A percentile compares a stretch with the other conserved stretches of the same genome.
Conservation (phyloP, 208 protist species). For the Crithidia brevicula region DNA sequence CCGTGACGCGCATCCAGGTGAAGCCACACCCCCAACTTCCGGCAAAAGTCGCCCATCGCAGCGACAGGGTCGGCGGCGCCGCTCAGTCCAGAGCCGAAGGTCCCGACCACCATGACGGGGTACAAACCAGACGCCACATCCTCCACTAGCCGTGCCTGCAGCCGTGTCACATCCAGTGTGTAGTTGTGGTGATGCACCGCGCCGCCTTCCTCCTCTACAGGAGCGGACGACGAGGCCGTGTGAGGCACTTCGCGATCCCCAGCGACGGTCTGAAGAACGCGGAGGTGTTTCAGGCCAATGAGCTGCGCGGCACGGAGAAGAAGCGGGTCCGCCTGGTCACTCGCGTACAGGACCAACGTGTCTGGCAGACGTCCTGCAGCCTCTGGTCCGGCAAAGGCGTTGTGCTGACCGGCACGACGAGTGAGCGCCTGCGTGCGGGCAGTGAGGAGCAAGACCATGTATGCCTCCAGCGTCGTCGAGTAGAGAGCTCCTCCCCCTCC, state of each 20-base stretch:
- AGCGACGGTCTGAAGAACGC: constrained; percentile 55
- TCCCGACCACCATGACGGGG: constrained; percentile 68
- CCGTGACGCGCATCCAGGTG: constrained; percentile 73
- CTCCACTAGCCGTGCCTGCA: constrained; percentile 64
- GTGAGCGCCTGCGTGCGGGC: constrained; percentile 56
- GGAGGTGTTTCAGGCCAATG: constrained; percentile 61
- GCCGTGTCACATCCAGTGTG: constrained; percentile 43
- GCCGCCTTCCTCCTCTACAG: neutral
- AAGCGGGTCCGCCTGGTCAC: constrained; percentile 67
- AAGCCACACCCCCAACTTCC: constrained; percentile 64
- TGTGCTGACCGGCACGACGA: constrained; percentile 25
- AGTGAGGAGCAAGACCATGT: constrained; percentile 55
- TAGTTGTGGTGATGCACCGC: constrained; percentile 40
- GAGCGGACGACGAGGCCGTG: neutral
- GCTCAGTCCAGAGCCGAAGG: constrained; percentile 49
- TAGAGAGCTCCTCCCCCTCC: constrained; percentile 62
- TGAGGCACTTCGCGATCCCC: constrained; percentile 12
- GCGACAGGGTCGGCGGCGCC: constrained; percentile 66
- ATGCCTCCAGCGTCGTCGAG: constrained; percentile 47
- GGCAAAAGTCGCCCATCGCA: constrained; percentile 49
- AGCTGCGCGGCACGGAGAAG: constrained; percentile 54
- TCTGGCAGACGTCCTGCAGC: constrained; percentile 16
- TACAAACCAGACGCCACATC: constrained; percentile 63
- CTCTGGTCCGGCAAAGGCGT: constrained; percentile 23
- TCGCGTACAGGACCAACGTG: constrained; percentile 68